These are phyloP conservation scores for Mixia osmundae DNA, from an alignment of 1,284 basidiomycete genomes.

Conservation along the genomic window DNA sequence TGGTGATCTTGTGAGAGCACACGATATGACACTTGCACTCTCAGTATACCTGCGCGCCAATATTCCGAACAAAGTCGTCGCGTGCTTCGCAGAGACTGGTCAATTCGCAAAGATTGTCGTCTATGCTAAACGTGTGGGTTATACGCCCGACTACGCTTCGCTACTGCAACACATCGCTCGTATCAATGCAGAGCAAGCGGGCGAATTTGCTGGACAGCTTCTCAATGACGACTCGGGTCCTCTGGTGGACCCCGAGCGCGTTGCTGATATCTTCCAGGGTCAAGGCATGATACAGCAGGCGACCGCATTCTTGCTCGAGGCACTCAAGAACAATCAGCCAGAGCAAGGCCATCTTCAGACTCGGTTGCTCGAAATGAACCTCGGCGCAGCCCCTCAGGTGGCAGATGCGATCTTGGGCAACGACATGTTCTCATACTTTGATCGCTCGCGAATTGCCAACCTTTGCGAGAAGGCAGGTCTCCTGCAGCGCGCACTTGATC, in stretches of 20 bases:
- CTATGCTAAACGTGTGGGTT: constrained; percentile 93
- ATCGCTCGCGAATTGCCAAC: constrained; percentile 88
- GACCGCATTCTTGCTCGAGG: constrained; percentile 91
- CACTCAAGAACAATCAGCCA: constrained; percentile 96
- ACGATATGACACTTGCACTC: constrained; percentile 96
- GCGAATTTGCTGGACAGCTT: constrained; percentile 88
- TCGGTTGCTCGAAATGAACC: constrained; percentile 91
- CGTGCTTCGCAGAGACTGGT: constrained; percentile 96
- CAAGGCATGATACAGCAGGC: constrained; percentile 99
- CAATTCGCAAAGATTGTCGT: constrained; percentile 97
- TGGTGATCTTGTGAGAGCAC: constrained; percentile 81
- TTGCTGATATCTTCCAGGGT: constrained; percentile 96
- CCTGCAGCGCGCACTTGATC: constrained; percentile 76
- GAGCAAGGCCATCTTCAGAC: constrained; percentile 95
- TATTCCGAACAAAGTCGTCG: constrained; percentile 80
- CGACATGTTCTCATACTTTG: constrained; percentile 96
- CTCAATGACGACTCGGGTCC: constrained; percentile 84
- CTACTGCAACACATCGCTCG: constrained; percentile 96
- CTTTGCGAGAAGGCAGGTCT: constrained; percentile 96
- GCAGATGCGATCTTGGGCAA: constrained; percentile 98
- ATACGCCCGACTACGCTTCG: constrained; percentile 77
- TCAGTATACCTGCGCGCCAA: constrained; percentile 96
- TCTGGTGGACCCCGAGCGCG: constrained; percentile 77
- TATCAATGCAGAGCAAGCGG: constrained; percentile 88
- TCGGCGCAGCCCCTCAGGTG: constrained; percentile 91